These are phyloP conservation scores for Neopestalotiopsis sp. DNA, from an alignment of 2,329 filamentous ascomycete species.

Conservation along the genomic window DNA sequence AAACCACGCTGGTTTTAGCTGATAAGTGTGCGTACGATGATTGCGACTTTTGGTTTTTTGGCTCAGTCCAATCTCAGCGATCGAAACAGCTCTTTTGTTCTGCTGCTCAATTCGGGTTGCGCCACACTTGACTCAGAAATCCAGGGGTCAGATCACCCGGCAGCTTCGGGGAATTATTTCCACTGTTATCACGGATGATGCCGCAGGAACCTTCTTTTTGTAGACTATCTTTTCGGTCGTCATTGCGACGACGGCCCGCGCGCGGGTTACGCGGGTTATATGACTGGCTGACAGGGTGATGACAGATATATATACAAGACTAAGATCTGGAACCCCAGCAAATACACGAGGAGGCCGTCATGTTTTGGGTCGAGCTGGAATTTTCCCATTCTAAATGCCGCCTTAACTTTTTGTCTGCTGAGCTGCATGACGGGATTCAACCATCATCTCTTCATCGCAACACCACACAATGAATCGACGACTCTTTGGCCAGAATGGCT, in stretches of 20 bases:
- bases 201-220: background rate
- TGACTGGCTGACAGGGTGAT: background rate
- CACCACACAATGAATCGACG: background rate
- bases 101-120: background rate
- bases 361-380: background rate
- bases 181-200: constrained; percentile 1
- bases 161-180: constrained; percentile 2
- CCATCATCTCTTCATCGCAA: background rate
- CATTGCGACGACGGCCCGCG: background rate
- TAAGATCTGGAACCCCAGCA: background rate
- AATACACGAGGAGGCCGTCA: background rate
- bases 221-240: background rate
- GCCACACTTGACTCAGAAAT: background rate
- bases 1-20: background rate
- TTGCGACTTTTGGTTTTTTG: too few relatives aligned
- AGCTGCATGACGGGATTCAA: background rate
- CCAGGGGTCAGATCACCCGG: background rate
- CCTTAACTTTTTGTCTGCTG: background rate
- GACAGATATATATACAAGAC: background rate
- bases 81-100: background rate
- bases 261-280: background rate
- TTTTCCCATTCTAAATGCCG: background rate
- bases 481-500: background rate
- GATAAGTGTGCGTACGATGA: too few relatives aligned
- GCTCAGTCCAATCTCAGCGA: background rate